These are phyloP conservation scores for Aristolochia californica DNA, from an alignment of 164 flowering plant species.

Conservation along the genomic window DNA sequence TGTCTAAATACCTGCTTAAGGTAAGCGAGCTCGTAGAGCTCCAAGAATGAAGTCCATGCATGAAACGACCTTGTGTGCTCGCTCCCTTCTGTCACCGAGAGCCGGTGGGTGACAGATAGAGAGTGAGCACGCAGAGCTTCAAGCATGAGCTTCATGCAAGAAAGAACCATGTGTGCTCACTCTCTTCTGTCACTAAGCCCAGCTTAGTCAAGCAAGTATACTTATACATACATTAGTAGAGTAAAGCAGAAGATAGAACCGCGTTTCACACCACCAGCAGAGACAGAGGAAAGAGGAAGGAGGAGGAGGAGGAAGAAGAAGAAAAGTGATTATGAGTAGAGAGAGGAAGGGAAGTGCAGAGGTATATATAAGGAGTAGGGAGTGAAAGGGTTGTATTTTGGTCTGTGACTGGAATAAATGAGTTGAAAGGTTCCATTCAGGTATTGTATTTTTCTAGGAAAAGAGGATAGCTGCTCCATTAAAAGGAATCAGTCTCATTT, in stretches of 20 bases:
- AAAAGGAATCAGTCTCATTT: slow-evolving; percentile 19
- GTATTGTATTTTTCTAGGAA: slow-evolving; percentile 1
- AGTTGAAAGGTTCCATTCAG: slow-evolving; percentile 4
- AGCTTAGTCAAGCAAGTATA: background rate
- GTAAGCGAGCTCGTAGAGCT: slow-evolving; percentile 59
- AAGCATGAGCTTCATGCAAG: slow-evolving; percentile 44
- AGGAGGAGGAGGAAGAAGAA: background rate
- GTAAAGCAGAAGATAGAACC: no score
- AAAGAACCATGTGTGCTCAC: slow-evolving; percentile 16
- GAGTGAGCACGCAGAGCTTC: slow-evolving; percentile 60
- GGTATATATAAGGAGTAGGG: background rate
- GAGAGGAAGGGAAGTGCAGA: background rate
- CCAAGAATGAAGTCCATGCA: slow-evolving; percentile 45
- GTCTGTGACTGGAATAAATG: slow-evolving; percentile 6
- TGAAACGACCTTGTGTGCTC: slow-evolving; percentile 20
- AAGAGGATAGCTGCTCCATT: background rate
- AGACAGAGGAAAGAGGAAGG: no score
- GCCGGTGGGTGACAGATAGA: slow-evolving; percentile 45
- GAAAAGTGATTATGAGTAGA: background rate
- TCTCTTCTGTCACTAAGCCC: slow-evolving; percentile 10
- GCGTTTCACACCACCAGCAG: no score
- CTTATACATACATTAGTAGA: background rate
- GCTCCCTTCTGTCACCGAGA: slow-evolving; percentile 13
- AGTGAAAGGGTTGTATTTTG: background rate
- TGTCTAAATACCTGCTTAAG: no score